phyloP scores from a whole-genome alignment of 2,329 filamentous ascomycete genomes.

The Pyrenochaeta sp. region DNA sequence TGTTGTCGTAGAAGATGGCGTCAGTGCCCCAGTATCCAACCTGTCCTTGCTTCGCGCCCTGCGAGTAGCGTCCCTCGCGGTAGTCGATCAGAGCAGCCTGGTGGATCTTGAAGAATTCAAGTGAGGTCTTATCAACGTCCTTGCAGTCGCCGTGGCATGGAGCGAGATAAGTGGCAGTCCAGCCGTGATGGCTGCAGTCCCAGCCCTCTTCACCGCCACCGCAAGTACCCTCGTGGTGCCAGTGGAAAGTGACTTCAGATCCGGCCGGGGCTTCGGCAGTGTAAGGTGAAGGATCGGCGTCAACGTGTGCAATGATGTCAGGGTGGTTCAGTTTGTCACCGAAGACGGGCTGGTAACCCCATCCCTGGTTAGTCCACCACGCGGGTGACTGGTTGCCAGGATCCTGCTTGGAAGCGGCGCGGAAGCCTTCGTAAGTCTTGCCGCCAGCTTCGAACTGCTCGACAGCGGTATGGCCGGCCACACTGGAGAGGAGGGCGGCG shows the following conservation, averaged over 20 bases:
- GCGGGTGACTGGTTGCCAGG: conserved; percentile 39
- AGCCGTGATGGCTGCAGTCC: conserved; percentile 46
- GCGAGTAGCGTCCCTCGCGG: conserved; percentile 35
- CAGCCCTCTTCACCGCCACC: conserved; percentile 37
- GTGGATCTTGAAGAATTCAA: conserved; percentile 48
- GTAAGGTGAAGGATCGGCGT: conserved; percentile 40
- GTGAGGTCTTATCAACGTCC: conserved; percentile 38
- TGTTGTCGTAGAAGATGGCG: conserved; percentile 45
- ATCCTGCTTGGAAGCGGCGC: conserved; percentile 34
- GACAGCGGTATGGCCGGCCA: conserved; percentile 38
- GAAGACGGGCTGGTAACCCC: conserved; percentile 42
- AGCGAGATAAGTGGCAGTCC: conserved; percentile 43
- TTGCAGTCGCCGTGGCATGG: conserved; percentile 46
- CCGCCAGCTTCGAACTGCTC: conserved; percentile 37
- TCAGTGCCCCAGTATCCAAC: conserved; percentile 45
- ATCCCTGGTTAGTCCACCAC: conserved; percentile 45
- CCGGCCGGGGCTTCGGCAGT: conserved; percentile 39
- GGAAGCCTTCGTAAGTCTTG: conserved; percentile 40
- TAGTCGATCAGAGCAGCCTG: conserved; percentile 37
- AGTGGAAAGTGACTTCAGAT: conserved; percentile 40
- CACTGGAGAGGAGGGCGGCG: conserved; percentile 35
- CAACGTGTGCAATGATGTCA: conserved; percentile 44
- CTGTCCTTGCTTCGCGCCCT: conserved; percentile 28
- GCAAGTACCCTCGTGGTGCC: conserved; percentile 40
- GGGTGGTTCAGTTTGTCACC: conserved; percentile 34